Conservation (phyloP, 2,329 filamentous ascomycete genomes). For the Cordyceps tenuipes region DNA sequence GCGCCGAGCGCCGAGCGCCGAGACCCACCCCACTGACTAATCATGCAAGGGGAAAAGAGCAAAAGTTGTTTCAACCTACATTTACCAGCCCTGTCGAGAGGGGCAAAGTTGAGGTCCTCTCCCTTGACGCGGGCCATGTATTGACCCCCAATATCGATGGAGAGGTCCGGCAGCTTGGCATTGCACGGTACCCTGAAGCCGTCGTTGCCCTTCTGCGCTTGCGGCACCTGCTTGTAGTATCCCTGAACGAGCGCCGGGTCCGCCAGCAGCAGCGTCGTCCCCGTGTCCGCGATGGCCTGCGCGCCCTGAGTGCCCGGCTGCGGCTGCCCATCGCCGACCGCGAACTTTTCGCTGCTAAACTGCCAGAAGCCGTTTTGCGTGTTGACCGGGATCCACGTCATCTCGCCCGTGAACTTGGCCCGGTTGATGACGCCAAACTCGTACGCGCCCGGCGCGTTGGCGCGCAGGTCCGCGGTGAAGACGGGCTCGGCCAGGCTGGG, state of each 20-base stretch:
- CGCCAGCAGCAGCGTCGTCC: conserved; percentile 56
- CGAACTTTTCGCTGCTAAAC: conserved; percentile 43
- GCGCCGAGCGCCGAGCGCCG: neutral
- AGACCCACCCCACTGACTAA: neutral
- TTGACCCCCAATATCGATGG: conserved; percentile 46
- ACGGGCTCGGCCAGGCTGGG: conserved; percentile 52
- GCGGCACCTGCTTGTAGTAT: conserved; percentile 40
- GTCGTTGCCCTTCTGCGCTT: conserved; percentile 28
- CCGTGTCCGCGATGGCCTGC: conserved; percentile 48
- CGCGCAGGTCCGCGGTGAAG: conserved; percentile 60
- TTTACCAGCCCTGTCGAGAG: conserved; percentile 40
- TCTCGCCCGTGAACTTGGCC: conserved; percentile 50
- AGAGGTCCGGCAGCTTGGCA: conserved; percentile 37
- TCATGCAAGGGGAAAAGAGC: too few relatives aligned
- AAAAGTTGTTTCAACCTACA: too few relatives aligned
- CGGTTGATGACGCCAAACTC: conserved; percentile 62
- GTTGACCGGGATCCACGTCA: conserved; percentile 55
- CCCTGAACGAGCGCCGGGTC: conserved; percentile 41
- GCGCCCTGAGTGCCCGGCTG: conserved; percentile 26
- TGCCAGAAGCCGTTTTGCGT: conserved; percentile 57
- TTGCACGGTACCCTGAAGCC: conserved; percentile 41
- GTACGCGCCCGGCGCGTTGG: conserved; percentile 52
- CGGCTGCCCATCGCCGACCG: conserved; percentile 36
- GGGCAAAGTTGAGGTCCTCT: conserved; percentile 43
- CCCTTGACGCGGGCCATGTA: conserved; percentile 51